Conservation (phyloP, 176 grass and related monocot genomes). For the Chloris gayana region DNA sequence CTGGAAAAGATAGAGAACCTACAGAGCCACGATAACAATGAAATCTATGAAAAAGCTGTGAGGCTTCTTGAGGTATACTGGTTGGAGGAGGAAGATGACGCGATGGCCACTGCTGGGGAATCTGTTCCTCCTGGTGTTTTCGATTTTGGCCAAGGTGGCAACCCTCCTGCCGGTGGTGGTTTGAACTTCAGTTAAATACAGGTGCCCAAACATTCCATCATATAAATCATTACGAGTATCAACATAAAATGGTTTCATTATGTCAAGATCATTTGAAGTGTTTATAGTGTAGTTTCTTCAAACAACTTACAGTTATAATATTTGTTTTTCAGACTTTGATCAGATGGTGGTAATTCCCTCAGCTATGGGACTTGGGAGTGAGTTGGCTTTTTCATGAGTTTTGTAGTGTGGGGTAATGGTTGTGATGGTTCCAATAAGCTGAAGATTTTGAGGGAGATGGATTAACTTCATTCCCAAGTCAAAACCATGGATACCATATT, state of each 20-base stretch:
- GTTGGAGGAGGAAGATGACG: constrained; percentile 90
- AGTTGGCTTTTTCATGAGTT: not conserved
- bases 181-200: constrained; percentile 76
- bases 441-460: constrained; percentile 28
- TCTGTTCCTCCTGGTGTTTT: constrained; percentile 58
- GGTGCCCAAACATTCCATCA: not conserved
- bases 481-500: constrained; percentile 32
- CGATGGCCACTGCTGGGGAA: constrained; percentile 53
- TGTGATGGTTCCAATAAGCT: constrained; percentile 43
- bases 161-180: constrained; percentile 55
- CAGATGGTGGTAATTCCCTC: not conserved
- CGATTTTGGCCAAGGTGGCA: constrained; percentile 55
- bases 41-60: constrained; percentile 95
- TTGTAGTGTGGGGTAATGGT: constrained; percentile 15
- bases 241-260: not conserved
- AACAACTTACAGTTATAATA: not conserved
- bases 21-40: constrained; percentile 90
- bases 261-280: too few relatives aligned
- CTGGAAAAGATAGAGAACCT: constrained; percentile 95
- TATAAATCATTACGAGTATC: not conserved
- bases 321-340: constrained; percentile 36
- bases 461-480: constrained; percentile 4
- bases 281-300: not conserved
- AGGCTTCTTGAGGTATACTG: constrained; percentile 94
- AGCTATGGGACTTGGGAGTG: constrained; percentile 23